Evolutionary conservation across 2,329 filamentous ascomycete genomes (phyloP).

Genomic region (Cladosporium halotolerans): DNA sequence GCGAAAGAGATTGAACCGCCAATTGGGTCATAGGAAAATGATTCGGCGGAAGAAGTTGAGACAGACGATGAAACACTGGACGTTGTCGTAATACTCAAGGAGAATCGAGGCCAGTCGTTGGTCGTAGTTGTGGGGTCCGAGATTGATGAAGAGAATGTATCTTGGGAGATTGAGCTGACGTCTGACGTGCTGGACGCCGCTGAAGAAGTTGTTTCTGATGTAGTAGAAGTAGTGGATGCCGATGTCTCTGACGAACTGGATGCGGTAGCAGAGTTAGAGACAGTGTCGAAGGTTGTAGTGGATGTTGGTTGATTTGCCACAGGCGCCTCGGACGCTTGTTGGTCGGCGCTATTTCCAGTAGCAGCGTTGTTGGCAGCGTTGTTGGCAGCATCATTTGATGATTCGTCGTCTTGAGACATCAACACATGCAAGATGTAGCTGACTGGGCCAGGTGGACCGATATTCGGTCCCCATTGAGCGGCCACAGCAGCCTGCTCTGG

Average conservation of each 20-base stretch:
- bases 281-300: slow-evolving; percentile 6
- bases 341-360: neutral
- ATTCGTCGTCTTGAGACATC: neutral
- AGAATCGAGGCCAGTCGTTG: slow-evolving; percentile 1
- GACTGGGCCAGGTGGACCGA: slow-evolving; percentile 7
- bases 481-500: slow-evolving; percentile 8
- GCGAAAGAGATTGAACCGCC: neutral
- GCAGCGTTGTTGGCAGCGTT: neutral
- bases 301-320: neutral
- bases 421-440: slow-evolving; percentile 7
- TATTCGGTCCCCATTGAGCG: slow-evolving; percentile 9
- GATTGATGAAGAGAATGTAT: neutral
- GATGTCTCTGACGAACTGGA: neutral
- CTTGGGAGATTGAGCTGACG: neutral
- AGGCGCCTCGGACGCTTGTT: neutral
- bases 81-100: neutral
- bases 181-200: neutral
- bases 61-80: neutral
- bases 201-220: slow-evolving; percentile 3
- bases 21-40: slow-evolving; percentile 3
- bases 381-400: neutral
- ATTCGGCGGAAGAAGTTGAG: neutral
- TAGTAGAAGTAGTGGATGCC: neutral
- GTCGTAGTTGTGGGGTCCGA: slow-evolving; percentile 1
- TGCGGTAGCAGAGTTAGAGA: slow-evolving; percentile 1